phyloP scores from a whole-genome alignment of 768 basidiomycete species.

The Pleurotus sapidus region DNA sequence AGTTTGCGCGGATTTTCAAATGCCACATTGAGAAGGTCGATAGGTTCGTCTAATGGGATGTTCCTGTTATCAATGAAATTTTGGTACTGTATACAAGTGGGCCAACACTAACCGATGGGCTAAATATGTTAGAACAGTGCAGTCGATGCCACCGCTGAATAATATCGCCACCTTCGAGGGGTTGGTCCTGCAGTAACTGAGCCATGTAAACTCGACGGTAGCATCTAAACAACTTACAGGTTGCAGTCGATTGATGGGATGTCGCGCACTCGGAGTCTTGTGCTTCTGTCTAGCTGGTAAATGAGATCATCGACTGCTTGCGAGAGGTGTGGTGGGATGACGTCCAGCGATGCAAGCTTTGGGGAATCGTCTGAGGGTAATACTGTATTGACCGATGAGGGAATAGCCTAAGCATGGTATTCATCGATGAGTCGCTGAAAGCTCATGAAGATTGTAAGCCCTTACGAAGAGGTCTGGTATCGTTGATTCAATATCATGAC shows the following conservation, averaged over 20 bases:
- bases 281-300: slow-evolving; percentile 58
- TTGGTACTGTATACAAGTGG: background rate
- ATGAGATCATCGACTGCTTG: slow-evolving; percentile 49
- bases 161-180: slow-evolving; percentile 59
- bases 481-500: no score
- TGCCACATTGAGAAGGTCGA: slow-evolving; percentile 90
- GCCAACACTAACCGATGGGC: slow-evolving; percentile 42
- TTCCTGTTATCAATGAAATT: slow-evolving; percentile 43
- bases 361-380: slow-evolving; percentile 45
- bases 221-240: no score
- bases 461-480: no score
- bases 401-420: slow-evolving; percentile 36
- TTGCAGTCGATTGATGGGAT: slow-evolving; percentile 44
- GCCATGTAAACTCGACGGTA: no score
- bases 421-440: no score
- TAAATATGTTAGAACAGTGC: slow-evolving; percentile 76
- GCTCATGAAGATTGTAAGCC: no score
- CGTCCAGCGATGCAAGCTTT: slow-evolving; percentile 29
- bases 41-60: slow-evolving; percentile 72
- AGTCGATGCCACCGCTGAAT: slow-evolving; percentile 97
- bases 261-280: slow-evolving; percentile 62
- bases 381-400: slow-evolving; percentile 40
- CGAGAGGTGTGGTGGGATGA: slow-evolving; percentile 40
- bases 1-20: slow-evolving; percentile 94
- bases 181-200: no score